Base-by-base conservation (phyloP, 2,329 filamentous ascomycete species). In the Westerdykella ornata region DNA sequence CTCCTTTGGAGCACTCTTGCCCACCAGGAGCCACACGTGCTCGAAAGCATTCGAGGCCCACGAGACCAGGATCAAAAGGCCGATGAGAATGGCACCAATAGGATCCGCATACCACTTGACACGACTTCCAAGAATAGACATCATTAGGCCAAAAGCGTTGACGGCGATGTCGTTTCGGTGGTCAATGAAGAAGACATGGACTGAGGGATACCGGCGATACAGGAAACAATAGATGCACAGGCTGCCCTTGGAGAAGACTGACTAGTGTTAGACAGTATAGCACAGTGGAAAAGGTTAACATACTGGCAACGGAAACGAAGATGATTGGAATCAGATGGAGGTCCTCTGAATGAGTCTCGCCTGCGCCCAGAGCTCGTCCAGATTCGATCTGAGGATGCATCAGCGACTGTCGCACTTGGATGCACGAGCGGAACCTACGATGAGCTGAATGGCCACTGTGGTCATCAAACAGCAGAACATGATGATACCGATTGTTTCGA, bases 391-490 rank as follows among this genome's bases (percentile, higher is more conserved):
- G 31, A 4, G 36, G 13, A 33, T 65, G 64, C 71, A 44, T 60
- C 38, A 60, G 52, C 35, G 5, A 36, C 33, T 2, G 20, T 19
- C 11, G 20, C 22, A 29, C 37, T 13, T 37, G 28, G 44, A 33
- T 42, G 17, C 31, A 48, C 32, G 37, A 22, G 9, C 32, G n/a
- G 16, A 18, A 60, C 72, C 60, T 61, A 76, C 74, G 36, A 80
- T 73, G 19, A 82, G 66, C 52, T 82, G 75, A 19, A 81, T 76
- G 36, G 80, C 77, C 3, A 81, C 78, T 0, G 78, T 82, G 2
- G 79, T 81, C 77, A 82, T 82, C 44, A 82, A 67, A 33, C 78
- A 77, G 47, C 78, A 81, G 60, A 82, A 82, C 35, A 82, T 72
- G 51, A 83, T 78, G 46, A 82, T 78, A 19, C 78, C 79, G 43